A percentile compares a stretch with the other conserved stretches of the same genome.
Evolutionary conservation across 345 rosid species (phyloP).

Genomic region (Draba incana): DNA sequence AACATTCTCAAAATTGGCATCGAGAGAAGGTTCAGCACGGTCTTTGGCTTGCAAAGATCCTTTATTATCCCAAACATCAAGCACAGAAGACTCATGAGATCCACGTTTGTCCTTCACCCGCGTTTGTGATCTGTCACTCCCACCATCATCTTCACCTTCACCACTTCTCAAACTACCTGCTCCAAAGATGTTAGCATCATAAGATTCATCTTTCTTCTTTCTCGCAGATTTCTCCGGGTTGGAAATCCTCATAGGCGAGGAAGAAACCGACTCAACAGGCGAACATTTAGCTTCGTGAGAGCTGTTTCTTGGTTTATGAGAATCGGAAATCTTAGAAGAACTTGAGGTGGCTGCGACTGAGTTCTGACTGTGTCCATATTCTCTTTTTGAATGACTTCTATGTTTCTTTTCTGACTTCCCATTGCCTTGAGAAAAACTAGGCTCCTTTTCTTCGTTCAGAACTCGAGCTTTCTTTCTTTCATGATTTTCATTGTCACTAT

Average conservation of each 20-base stretch:
- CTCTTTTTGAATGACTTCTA: slow-evolving; percentile 58
- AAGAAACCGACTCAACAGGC: slow-evolving; percentile 86
- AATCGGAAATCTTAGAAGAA: slow-evolving; percentile 91
- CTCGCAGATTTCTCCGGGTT: slow-evolving; percentile 53
- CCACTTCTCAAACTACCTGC: slow-evolving; percentile 54
- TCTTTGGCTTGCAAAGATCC: slow-evolving; percentile 55
- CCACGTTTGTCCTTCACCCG: slow-evolving; percentile 54
- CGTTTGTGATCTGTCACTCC: slow-evolving; percentile 62
- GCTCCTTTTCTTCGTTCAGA: slow-evolving; percentile 63
- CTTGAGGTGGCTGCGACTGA: slow-evolving; percentile 81
- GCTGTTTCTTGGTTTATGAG: slow-evolving; percentile 65
- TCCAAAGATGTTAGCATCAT: slow-evolving; percentile 47
- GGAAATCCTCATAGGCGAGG: slow-evolving; percentile 70
- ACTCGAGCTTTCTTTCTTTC: slow-evolving; percentile 65
- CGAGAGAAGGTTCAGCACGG: slow-evolving; percentile 49
- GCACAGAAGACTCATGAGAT: slow-evolving; percentile 52
- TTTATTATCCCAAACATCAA: slow-evolving; percentile 51
- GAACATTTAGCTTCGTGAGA: slow-evolving; percentile 75
- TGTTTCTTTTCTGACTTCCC: slow-evolving; percentile 59
- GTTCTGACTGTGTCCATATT: slow-evolving; percentile 52
- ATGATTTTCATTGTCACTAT: slow-evolving; percentile 54
- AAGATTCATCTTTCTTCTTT: slow-evolving; percentile 52
- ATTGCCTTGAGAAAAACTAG: slow-evolving; percentile 56
- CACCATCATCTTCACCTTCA: slow-evolving; percentile 69
- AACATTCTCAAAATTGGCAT: slow-evolving; percentile 47